Evolutionary conservation across 768 basidiomycete species (phyloP), one percentile per base, ranked within the genome.

Genomic region (Scleroderma citrinum): DNA sequence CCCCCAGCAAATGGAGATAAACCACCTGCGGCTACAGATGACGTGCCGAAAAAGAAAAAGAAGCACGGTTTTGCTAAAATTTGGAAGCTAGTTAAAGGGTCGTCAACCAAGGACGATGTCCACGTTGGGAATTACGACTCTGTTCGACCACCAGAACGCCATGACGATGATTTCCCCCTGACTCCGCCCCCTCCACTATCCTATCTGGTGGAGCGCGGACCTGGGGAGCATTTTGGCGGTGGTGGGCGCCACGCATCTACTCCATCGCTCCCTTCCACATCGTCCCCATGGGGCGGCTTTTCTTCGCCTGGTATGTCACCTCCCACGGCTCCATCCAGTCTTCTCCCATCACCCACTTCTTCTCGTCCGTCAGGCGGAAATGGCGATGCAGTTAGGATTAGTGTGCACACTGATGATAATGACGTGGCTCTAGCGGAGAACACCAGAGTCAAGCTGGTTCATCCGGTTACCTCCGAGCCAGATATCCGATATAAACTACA

Each of bases 131-230:
- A 66, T 34, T 64, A 64, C 23, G 65, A 67, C 10, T 60, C 69
- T 14, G 57, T 70, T 6, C 73, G 77, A 74, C 52, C 73, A 65
- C 35, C 64, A 14, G 51, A 66, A 37, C 60, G 63, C 60, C 24
- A 64, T 37, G 85, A 88, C 3, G 88, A 92, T 58, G 81, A 87
- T 56, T 65, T 75, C 8, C 92, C 90, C 3, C 72, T 96, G 35
- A 83, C 87, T 3, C 95, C 94, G 1, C 95, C 95, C 3, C 95
- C 95, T 5, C 86, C 92, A 5, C 62, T 98, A 46, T 91, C 91
- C 0, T 94, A 92, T 68, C 77, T 97, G 41, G 91, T 92, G 2
- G 70, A 67, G 52, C 67, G 71, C 52, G 73, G 77, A 49, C 77
- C 77, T 36, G 74, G 76, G n/a, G 76, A 80, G 38, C 72, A 73